Percentiles rank a stretch among this genome's conserved stretches.
phyloP scores from a whole-genome alignment of 495 filamentous ascomycete genomes.

The Xylaria grammica region DNA sequence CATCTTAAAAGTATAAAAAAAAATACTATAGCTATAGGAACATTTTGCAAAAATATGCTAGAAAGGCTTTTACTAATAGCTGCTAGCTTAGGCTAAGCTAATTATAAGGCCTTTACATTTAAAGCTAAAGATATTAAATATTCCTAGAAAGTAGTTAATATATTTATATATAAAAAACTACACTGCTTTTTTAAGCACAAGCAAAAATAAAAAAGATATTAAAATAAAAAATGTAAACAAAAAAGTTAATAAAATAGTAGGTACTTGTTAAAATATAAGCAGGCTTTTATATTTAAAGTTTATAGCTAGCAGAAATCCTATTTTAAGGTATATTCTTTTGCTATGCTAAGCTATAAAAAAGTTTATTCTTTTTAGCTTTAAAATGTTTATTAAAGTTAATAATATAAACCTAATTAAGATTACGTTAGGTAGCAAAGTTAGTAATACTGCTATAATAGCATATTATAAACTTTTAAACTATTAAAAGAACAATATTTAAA shows the following conservation, averaged over 20 bases:
- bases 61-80: constrained; percentile 2
- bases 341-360: neutral
- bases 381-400: neutral
- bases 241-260: neutral
- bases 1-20: neutral
- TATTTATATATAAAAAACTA: neutral
- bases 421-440: neutral
- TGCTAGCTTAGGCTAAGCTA: neutral
- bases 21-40: neutral
- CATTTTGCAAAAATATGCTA: neutral
- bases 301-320: neutral
- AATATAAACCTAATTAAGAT: neutral
- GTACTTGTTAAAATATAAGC: neutral
- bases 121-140: neutral
- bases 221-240: neutral
- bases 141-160: neutral
- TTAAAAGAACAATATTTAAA: neutral
- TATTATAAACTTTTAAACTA: neutral
- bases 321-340: neutral
- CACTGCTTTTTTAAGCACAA: neutral
- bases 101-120: neutral
- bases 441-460: neutral
- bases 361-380: neutral
- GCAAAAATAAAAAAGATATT: neutral
- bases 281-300: neutral